Base-by-base conservation (phyloP, 257 asterid species). In the Solanum chaucha region DNA sequence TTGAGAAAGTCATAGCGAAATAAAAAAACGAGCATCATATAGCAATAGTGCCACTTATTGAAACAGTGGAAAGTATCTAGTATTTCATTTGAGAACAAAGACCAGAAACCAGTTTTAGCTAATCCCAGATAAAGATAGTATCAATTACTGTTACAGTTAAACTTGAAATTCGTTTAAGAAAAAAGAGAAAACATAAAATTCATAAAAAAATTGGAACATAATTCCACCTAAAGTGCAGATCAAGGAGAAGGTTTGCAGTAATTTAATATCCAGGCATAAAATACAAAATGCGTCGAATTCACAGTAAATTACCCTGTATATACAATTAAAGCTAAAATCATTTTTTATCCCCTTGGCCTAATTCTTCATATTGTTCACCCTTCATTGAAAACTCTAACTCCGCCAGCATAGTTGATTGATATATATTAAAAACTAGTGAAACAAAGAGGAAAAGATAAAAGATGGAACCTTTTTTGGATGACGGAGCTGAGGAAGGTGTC, bases 381-480 rank as follows among this genome's bases (percentile, higher is more conserved):
- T n/a, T n/a, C 14, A 4, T 10, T n/a, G 30, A n/a, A 61, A 61
- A n/a, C 4, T 61, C 70, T 61, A 58, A 3, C 67, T 20, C 26
- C 26, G 12, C 67, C 67, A 20, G 1, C 2, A 19, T 55, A 58
- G 67, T 20, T 58, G 12, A 58, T 8, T 58, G 26, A 58, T 70
- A 68, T 13, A 6, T 30, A 28, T 70, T 70, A 6, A 70, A 30
- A 70, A 70, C 77, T 3, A 70, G 40, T 70, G 5, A 70, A 70
- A 71, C 10, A 32, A 10, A 70, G 24, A 30, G 41, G 82, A 73
- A 58, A 5, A 35, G 7, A 35, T 64, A 51, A 51, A 8, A 22
- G 8, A 41, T 78, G n/a, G 15, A 74, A 96, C 98, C 98, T 95
- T 92, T 96, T 78, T 80, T 91, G 55, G 93, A 70, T 30, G 95